These are phyloP conservation scores for Syzygium syzygioides DNA, from an alignment of 441 rosid genomes.

Conservation along the genomic window DNA sequence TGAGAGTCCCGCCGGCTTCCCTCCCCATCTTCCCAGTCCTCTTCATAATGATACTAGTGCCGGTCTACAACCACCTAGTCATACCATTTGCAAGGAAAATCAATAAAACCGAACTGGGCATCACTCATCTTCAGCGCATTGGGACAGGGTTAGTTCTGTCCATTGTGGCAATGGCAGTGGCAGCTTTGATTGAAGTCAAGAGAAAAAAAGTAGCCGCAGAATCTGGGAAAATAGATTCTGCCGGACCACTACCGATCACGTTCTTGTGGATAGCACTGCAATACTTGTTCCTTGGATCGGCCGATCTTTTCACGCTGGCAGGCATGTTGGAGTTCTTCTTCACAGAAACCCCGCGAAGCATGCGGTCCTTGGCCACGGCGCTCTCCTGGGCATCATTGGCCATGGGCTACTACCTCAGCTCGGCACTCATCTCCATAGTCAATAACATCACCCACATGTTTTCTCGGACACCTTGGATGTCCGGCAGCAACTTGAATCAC, in stretches of 20 bases:
- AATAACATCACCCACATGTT: slow-evolving; percentile 36
- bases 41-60: slow-evolving; percentile 76
- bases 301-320: slow-evolving; percentile 78
- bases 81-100: slow-evolving; percentile 52
- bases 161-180: slow-evolving; percentile 63
- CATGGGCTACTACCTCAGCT: slow-evolving; percentile 82
- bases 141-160: slow-evolving; percentile 73
- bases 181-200: slow-evolving; percentile 70
- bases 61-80: slow-evolving; percentile 54
- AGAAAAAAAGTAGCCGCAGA: slow-evolving; percentile 39
- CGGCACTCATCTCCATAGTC: slow-evolving; percentile 56
- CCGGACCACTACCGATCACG: slow-evolving; percentile 58
- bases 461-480: slow-evolving; percentile 53
- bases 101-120: slow-evolving; percentile 58
- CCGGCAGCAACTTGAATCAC: slow-evolving; percentile 67
- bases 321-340: slow-evolving; percentile 93
- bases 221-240: slow-evolving; percentile 25
- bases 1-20: slow-evolving; percentile 79
- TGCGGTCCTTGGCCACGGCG: slow-evolving; percentile 84
- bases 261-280: slow-evolving; percentile 84
- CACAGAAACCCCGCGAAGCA: slow-evolving; percentile 66
- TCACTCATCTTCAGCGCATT: slow-evolving; percentile 69
- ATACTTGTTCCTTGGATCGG: slow-evolving; percentile 82
- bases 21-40: slow-evolving; percentile 76
- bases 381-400: slow-evolving; percentile 89